These are phyloP conservation scores for Chaetomiaceae sp. DNA, from an alignment of 2,329 filamentous ascomycete genomes.

Conservation along the genomic window DNA sequence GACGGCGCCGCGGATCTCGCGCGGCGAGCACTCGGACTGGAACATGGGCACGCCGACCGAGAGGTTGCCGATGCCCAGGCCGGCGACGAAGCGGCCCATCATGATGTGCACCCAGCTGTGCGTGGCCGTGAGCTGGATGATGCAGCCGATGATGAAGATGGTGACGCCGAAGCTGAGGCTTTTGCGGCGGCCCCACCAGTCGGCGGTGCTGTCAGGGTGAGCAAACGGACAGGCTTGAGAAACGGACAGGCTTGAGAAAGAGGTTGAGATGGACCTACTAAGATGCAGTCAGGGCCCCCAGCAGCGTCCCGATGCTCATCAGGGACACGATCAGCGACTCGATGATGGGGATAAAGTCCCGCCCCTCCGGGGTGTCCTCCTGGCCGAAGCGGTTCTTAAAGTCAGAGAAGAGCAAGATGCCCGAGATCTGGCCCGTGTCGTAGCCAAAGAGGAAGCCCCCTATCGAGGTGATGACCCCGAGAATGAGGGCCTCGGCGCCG, in stretches of 20 bases:
- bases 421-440: conserved; percentile 58
- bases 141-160: conserved; percentile 48
- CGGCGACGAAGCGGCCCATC: conserved; percentile 62
- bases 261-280: conserved; percentile 17
- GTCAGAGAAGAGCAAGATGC: conserved; percentile 47
- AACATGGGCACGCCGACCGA: conserved; percentile 64
- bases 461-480: conserved; percentile 33
- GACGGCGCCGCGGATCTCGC: conserved; percentile 59
- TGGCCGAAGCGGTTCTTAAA: conserved; percentile 55
- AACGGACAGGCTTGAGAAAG: not conserved
- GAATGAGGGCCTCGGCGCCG: conserved; percentile 23
- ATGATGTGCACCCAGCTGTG: conserved; percentile 61
- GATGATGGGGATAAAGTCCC: conserved; percentile 39
- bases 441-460: conserved; percentile 62
- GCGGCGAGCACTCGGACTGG: conserved; percentile 60
- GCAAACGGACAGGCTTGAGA: not conserved
- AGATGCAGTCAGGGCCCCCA: conserved; percentile 22
- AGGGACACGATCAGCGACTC: conserved; percentile 53
- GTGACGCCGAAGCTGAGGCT: conserved; percentile 21
- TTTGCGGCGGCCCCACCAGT: conserved; percentile 25
- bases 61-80: conserved; percentile 63
- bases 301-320: conserved; percentile 26
- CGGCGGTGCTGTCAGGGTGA: conserved; percentile 19
- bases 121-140: conserved; percentile 60
- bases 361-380: conserved; percentile 35